phyloP scores from a whole-genome alignment of 805 yeast species.

The Sungouiella blattae region DNA sequence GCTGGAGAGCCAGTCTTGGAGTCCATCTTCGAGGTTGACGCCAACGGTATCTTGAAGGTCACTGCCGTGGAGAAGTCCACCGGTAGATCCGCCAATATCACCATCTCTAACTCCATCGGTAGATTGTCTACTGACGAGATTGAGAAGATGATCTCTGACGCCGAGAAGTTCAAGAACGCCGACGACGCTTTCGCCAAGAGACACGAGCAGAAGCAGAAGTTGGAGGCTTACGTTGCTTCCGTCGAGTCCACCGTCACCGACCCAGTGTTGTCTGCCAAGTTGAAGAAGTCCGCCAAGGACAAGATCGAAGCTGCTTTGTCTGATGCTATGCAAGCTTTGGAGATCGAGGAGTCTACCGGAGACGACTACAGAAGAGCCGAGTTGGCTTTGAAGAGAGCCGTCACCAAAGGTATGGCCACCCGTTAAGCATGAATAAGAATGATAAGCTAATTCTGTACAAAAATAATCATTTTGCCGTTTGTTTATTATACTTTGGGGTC shows the following conservation, averaged over 20 bases:
- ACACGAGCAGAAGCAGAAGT: slow-evolving; percentile 98
- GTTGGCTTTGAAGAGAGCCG: slow-evolving; percentile 98
- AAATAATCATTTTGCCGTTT: slow-evolving; percentile 13
- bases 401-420: slow-evolving; percentile 98
- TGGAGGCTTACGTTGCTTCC: slow-evolving; percentile 89
- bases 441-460: slow-evolving; percentile 18
- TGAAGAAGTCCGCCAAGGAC: slow-evolving; percentile 96
- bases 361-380: slow-evolving; percentile 99
- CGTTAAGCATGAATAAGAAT: slow-evolving; percentile 55
- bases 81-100: slow-evolving; percentile 48
- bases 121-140: slow-evolving; percentile 48
- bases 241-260: slow-evolving; percentile 94
- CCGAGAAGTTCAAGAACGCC: slow-evolving; percentile 80
- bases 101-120: slow-evolving; percentile 49
- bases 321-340: slow-evolving; percentile 96
- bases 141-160: slow-evolving; percentile 47
- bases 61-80: slow-evolving; percentile 49
- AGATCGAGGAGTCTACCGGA: slow-evolving; percentile 92
- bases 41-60: slow-evolving; percentile 50
- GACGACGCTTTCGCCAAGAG: slow-evolving; percentile 99
- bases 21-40: slow-evolving; percentile 48
- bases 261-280: slow-evolving; percentile 94
- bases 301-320: slow-evolving; percentile 97
- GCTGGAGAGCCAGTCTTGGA: slow-evolving; percentile 52
- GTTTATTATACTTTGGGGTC: slow-evolving; percentile 3